These are phyloP conservation scores for Aphanocladium album DNA, from an alignment of 2,329 filamentous ascomycete genomes.

Conservation along the genomic window DNA sequence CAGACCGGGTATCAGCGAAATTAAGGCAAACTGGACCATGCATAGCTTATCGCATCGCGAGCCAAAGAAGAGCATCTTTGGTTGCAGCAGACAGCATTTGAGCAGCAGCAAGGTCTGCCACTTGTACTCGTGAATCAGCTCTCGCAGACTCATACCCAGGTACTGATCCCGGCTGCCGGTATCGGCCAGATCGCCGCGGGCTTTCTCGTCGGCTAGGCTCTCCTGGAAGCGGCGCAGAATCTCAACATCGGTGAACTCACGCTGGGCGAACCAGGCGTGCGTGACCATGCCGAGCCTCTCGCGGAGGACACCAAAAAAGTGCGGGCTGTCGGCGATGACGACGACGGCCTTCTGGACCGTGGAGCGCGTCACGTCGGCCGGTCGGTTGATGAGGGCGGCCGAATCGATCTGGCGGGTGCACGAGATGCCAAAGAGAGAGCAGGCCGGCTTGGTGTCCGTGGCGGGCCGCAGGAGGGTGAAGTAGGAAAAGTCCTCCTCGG, in stretches of 20 bases:
- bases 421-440: slow-evolving; percentile 90
- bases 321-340: slow-evolving; percentile 85
- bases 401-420: slow-evolving; percentile 90
- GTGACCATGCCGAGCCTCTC: slow-evolving; percentile 89
- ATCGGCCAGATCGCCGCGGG: slow-evolving; percentile 50
- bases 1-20: slow-evolving; percentile 90
- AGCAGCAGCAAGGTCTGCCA: slow-evolving; percentile 91
- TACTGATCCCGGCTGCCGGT: slow-evolving; percentile 79
- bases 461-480: slow-evolving; percentile 78
- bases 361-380: slow-evolving; percentile 88
- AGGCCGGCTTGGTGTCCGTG: slow-evolving; percentile 51
- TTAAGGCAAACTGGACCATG: slow-evolving; percentile 96
- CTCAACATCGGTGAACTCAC: slow-evolving; percentile 84
- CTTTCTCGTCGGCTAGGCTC: slow-evolving; percentile 67
- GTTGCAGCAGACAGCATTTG: slow-evolving; percentile 89
- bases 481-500: slow-evolving; percentile 95
- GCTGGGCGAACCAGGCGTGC: slow-evolving; percentile 93
- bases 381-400: slow-evolving; percentile 67
- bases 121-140: slow-evolving; percentile 90
- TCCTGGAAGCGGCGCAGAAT: slow-evolving; percentile 90
- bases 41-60: slow-evolving; percentile 93
- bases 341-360: slow-evolving; percentile 98
- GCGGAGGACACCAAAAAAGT: slow-evolving; percentile 83
- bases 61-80: slow-evolving; percentile 99
- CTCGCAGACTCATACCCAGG: slow-evolving; percentile 79